These are phyloP conservation scores for Clavaria fumosa DNA, from an alignment of 768 basidiomycete genomes.

Conservation along the genomic window DNA sequence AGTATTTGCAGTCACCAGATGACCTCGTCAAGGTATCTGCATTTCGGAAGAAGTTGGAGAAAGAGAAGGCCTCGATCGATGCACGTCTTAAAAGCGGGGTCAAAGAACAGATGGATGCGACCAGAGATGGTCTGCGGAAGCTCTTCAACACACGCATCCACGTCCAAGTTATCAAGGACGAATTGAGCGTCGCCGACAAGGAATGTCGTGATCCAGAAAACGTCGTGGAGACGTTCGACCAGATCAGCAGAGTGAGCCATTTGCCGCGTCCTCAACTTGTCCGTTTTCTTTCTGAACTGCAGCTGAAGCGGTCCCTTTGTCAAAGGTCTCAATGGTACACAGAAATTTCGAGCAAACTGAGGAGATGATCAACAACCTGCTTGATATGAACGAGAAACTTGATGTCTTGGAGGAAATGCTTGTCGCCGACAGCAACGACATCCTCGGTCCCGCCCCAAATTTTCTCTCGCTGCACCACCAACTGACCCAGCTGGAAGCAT, in stretches of 20 bases:
- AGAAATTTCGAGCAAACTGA: constrained; percentile 90
- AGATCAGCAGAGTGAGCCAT: constrained; percentile 74
- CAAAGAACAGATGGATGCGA: constrained; percentile 84
- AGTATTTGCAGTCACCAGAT: constrained; percentile 85
- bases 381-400: constrained; percentile 83
- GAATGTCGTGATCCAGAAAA: constrained; percentile 63
- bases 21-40: constrained; percentile 81
- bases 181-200: constrained; percentile 69
- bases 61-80: constrained; percentile 92
- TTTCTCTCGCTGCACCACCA: constrained; percentile 84
- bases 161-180: constrained; percentile 72
- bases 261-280: too few species aligned
- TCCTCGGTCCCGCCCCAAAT: constrained; percentile 78
- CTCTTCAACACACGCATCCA: constrained; percentile 62
- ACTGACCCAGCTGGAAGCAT: constrained; percentile 81
- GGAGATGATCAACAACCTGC: constrained; percentile 86
- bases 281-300: too few species aligned
- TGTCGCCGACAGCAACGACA: constrained; percentile 53
- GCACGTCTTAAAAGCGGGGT: constrained; percentile 81
- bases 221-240: constrained; percentile 77
- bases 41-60: constrained; percentile 87
- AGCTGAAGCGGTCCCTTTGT: not conserved
- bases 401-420: constrained; percentile 69
- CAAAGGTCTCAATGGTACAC: constrained; percentile 87
- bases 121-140: constrained; percentile 73